phyloP scores from a whole-genome alignment of 2,329 filamentous ascomycete species.

The Phaeosphaeria sp. region DNA sequence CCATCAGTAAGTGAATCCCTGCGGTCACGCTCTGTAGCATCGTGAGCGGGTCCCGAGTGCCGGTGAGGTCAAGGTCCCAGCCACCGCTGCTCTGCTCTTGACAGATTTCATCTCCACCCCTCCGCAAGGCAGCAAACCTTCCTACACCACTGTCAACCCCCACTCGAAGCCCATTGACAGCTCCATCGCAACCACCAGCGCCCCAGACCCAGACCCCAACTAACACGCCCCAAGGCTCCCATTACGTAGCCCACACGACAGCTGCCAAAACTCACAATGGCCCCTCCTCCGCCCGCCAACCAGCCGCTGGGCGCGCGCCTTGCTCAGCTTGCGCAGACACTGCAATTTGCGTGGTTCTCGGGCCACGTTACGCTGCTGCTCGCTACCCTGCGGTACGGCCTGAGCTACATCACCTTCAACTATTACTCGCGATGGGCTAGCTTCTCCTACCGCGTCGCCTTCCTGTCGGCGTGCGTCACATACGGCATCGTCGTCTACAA shows the following conservation, averaged over 20 bases:
- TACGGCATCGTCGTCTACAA: slow-evolving; percentile 99
- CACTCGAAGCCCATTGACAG: slow-evolving; percentile 21
- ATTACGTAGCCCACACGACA: slow-evolving; percentile 38
- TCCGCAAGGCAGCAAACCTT: slow-evolving; percentile 21
- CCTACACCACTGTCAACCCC: slow-evolving; percentile 15
- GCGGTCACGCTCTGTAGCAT: slow-evolving; percentile 32
- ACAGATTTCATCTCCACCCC: slow-evolving; percentile 43
- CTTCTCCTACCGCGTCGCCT: slow-evolving; percentile 88
- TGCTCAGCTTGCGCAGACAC: slow-evolving; percentile 79
- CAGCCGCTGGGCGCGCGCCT: slow-evolving; percentile 78
- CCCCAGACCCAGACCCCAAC: slow-evolving; percentile 24
- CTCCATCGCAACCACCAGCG: slow-evolving; percentile 1
- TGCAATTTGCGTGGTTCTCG: slow-evolving; percentile 78
- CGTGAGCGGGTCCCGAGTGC: slow-evolving; percentile 40
- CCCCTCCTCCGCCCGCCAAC: slow-evolving; percentile 74
- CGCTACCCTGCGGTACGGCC: slow-evolving; percentile 78
- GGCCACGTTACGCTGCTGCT: slow-evolving; percentile 89
- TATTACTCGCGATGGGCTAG: slow-evolving; percentile 77
- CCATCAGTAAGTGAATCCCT: slow-evolving; percentile 37
- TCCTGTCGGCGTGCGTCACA: slow-evolving; percentile 85
- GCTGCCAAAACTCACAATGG: slow-evolving; percentile 58
- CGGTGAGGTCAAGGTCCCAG: slow-evolving; percentile 27
- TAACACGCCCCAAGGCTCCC: slow-evolving; percentile 32
- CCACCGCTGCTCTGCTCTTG: slow-evolving; percentile 38
- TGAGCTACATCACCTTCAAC: slow-evolving; percentile 91